Conservation (phyloP, 2,329 filamentous ascomycete species). For the Paraphaeosphaeria minitans region DNA sequence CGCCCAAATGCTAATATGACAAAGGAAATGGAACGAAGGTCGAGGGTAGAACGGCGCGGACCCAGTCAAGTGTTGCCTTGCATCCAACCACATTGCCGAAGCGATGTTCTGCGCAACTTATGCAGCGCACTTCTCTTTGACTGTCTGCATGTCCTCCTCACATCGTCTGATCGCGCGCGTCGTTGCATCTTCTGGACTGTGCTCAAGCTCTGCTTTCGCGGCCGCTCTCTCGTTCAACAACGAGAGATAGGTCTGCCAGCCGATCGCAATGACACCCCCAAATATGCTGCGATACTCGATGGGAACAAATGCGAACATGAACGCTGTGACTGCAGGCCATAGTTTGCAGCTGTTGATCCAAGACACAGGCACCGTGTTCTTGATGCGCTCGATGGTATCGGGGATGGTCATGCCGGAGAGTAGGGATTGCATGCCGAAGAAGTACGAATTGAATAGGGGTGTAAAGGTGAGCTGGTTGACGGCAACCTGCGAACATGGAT, state of each 20-base stretch:
- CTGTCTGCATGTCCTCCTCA: conserved; percentile 8
- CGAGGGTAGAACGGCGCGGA: neutral
- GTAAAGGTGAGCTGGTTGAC: conserved; percentile 84
- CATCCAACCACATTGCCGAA: no score
- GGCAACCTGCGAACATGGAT: conserved; percentile 55
- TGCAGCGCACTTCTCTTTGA: conserved; percentile 26
- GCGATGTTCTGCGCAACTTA: conserved; percentile 1
- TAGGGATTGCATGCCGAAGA: conserved; percentile 57
- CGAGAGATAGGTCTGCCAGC: conserved; percentile 91
- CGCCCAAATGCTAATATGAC: conserved; percentile 4
- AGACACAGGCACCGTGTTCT: conserved; percentile 75
- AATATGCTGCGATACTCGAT: conserved; percentile 82
- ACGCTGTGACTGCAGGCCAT: conserved; percentile 85
- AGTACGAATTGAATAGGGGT: conserved; percentile 63
- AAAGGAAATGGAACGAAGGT: neutral
- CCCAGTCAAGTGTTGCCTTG: neutral
- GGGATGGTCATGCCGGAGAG: conserved; percentile 64
- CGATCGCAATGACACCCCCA: conserved; percentile 75
- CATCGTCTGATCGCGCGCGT: conserved; percentile 4
- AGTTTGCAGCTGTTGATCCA: conserved; percentile 81
- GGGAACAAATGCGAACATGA: conserved; percentile 83
- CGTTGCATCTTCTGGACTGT: conserved; percentile 11
- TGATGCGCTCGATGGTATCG: conserved; percentile 72
- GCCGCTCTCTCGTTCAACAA: conserved; percentile 78
- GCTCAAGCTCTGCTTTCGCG: conserved; percentile 52